phyloP scores from a whole-genome alignment of 2,329 filamentous ascomycete species.

The Talaromyces albobiverticillius region DNA sequence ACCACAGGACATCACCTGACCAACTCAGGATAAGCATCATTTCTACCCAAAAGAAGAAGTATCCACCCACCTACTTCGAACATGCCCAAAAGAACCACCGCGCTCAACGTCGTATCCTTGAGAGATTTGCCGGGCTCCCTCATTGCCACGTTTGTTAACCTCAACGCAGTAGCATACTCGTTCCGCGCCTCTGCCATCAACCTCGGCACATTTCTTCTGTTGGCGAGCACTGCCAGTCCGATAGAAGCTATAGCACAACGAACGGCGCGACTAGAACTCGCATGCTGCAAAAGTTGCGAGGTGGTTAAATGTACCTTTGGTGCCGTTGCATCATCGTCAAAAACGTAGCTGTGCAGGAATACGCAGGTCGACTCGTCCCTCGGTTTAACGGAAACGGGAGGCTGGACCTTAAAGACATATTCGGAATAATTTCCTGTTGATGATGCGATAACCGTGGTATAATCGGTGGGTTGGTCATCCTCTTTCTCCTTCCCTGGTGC shows the following conservation, averaged over 20 bases:
- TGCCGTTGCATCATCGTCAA: background rate
- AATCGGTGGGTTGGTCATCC: background rate
- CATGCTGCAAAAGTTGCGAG: background rate
- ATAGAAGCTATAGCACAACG: background rate
- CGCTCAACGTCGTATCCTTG: background rate
- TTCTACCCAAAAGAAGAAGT: no score
- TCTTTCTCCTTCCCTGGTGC: background rate
- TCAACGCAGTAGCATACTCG: constrained; percentile 1
- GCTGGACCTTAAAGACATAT: background rate
- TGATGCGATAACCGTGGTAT: background rate
- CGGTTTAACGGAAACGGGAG: background rate
- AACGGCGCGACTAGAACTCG: background rate
- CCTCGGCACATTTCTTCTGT: background rate
- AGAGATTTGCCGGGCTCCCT: background rate
- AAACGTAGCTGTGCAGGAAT: constrained; percentile 3
- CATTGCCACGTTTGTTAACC: background rate
- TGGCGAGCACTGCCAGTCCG: background rate
- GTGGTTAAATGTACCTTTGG: background rate
- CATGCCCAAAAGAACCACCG: background rate
- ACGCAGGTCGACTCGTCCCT: background rate
- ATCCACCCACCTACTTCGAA: background rate
- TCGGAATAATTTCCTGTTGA: background rate
- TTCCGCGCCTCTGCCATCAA: background rate
- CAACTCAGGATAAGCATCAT: background rate
- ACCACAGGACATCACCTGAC: background rate